Evolutionary conservation across 1,284 basidiomycete species (phyloP).

Genomic region (Moesziomyces globuligerus): DNA sequence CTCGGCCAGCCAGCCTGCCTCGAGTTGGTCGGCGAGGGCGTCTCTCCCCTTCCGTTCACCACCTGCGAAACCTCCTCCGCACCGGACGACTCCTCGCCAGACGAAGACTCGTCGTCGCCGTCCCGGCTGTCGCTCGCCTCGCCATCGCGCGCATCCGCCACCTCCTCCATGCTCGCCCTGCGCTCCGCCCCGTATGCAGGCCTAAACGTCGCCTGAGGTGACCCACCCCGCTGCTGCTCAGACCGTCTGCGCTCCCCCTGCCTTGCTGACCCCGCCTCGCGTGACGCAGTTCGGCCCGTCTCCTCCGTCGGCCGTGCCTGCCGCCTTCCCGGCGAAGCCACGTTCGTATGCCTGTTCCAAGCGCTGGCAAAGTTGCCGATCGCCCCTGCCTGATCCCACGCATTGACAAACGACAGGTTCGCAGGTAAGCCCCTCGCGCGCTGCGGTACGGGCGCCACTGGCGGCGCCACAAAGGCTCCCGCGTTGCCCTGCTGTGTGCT

Average conservation of each 20-base stretch:
- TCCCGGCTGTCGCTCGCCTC: slow-evolving; percentile 52
- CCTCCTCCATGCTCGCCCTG: slow-evolving; percentile 16
- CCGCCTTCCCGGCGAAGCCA: slow-evolving; percentile 14
- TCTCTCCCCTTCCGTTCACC: slow-evolving; percentile 1
- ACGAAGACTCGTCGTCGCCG: slow-evolving; percentile 58
- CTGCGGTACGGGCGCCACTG: slow-evolving; percentile 8
- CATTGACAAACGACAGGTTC: slow-evolving; percentile 50
- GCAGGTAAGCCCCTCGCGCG: slow-evolving; percentile 35
- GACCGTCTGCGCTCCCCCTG: not conserved
- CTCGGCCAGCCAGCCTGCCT: slow-evolving; percentile 14
- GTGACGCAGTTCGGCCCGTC: not conserved
- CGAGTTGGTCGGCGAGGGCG: slow-evolving; percentile 18
- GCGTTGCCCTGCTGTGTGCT: slow-evolving; percentile 7
- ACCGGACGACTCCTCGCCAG: slow-evolving; percentile 34
- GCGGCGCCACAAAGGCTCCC: not conserved
- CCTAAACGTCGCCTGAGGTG: too few species aligned
- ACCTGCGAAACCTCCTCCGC: slow-evolving; percentile 13
- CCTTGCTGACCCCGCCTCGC: not conserved
- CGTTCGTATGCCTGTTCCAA: slow-evolving; percentile 23
- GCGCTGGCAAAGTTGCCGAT: slow-evolving; percentile 41
- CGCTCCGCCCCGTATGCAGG: slow-evolving; percentile 1
- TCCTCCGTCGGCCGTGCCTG: slow-evolving; percentile 3
- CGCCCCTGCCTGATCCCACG: slow-evolving; percentile 53
- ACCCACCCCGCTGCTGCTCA: not conserved
- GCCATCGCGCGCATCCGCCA: slow-evolving; percentile 14